These are phyloP conservation scores for Lipomyces lipofer DNA, from an alignment of 805 yeast genomes.

Conservation along the genomic window DNA sequence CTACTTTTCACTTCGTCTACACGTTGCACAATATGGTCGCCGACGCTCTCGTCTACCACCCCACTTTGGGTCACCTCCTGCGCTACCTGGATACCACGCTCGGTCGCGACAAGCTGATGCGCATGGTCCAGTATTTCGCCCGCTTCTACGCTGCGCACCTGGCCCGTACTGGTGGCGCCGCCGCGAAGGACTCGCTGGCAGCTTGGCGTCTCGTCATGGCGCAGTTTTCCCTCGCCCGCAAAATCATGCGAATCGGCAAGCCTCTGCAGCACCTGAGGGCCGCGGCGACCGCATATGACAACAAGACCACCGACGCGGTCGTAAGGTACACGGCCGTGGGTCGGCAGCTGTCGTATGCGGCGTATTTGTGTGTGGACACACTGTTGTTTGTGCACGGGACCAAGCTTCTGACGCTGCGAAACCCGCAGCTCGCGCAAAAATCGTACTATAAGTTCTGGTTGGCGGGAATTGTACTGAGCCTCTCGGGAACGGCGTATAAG, in stretches of 20 bases:
- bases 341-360: constrained; percentile 41
- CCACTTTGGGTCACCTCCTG: constrained; percentile 61
- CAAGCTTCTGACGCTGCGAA: constrained; percentile 39
- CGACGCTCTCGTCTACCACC: constrained; percentile 72
- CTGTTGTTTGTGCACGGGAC: constrained; percentile 47
- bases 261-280: constrained; percentile 68
- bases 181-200: constrained; percentile 45
- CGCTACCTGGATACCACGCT: constrained; percentile 65
- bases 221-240: constrained; percentile 70
- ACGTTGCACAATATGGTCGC: no score
- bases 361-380: constrained; percentile 42
- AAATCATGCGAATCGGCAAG: constrained; percentile 80
- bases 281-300: constrained; percentile 66
- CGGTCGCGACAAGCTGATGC: constrained; percentile 78
- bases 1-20: neutral
- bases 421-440: constrained; percentile 49
- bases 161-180: constrained; percentile 55
- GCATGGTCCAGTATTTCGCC: constrained; percentile 77
- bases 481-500: constrained; percentile 59
- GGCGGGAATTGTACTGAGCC: constrained; percentile 62
- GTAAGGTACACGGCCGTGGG: constrained; percentile 46
- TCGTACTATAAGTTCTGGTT: constrained; percentile 77
- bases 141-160: constrained; percentile 68
- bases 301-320: constrained; percentile 66
- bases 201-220: constrained; percentile 58